Conservation (phyloP, 495 filamentous ascomycete species). For the Lepraria neglecta region DNA sequence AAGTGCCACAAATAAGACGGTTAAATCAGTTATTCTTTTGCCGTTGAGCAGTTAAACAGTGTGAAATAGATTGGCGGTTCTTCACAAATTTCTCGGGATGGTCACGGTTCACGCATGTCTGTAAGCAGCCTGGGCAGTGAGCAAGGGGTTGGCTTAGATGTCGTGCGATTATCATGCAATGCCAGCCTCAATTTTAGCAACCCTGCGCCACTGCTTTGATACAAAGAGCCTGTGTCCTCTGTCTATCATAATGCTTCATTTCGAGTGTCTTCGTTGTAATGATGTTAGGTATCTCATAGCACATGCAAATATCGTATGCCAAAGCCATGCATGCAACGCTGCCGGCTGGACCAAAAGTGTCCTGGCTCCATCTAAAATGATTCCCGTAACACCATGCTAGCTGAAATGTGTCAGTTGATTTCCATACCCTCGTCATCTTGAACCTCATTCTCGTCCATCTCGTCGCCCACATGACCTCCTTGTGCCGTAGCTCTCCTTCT, state of each 20-base stretch:
- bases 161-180: not conserved
- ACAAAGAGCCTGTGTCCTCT: not conserved
- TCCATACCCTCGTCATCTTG: constrained; percentile 28
- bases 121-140: constrained; percentile 4
- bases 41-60: no score
- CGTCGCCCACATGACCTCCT: constrained; percentile 17
- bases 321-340: constrained; percentile 17
- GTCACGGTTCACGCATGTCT: not conserved
- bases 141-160: not conserved
- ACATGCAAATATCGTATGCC: not conserved
- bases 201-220: not conserved
- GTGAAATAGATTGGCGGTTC: no score
- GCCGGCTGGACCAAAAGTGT: not conserved
- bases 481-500: constrained; percentile 26
- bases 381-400: constrained; percentile 26
- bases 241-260: not conserved
- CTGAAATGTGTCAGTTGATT: constrained; percentile 12
- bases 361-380: not conserved
- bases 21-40: not conserved
- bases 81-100: not conserved
- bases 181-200: not conserved
- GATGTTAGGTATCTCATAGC: constrained; percentile 6
- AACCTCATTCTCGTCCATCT: constrained; percentile 21
- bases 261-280: not conserved
- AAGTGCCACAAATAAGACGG: not conserved